These are phyloP conservation scores for Kurtzmaniella fragi DNA, from an alignment of 805 yeast genomes.

Conservation along the genomic window DNA sequence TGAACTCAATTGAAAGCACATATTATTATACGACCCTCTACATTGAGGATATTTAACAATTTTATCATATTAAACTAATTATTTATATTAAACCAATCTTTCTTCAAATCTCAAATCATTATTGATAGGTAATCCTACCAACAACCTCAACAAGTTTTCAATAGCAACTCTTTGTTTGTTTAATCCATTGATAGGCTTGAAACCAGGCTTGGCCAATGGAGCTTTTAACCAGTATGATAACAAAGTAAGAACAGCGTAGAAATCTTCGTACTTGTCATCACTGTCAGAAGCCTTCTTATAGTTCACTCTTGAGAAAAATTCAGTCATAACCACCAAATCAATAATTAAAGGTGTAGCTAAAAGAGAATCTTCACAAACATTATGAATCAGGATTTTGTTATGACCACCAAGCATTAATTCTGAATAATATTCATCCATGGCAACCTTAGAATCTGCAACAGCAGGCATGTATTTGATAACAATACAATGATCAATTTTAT, in stretches of 20 bases:
- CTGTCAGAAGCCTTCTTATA: conserved; percentile 56
- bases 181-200: conserved; percentile 84
- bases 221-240: conserved; percentile 96
- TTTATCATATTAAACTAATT: background rate
- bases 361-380: conserved; percentile 93
- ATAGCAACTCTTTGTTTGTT: conserved; percentile 92
- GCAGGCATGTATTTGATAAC: conserved; percentile 93
- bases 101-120: conserved; percentile 95
- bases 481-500: conserved; percentile 85
- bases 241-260: conserved; percentile 83
- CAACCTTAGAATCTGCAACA: conserved; percentile 94
- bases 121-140: conserved; percentile 84
- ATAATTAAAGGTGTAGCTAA: conserved; percentile 93
- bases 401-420: conserved; percentile 98
- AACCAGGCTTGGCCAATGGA: conserved; percentile 88
- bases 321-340: conserved; percentile 85
- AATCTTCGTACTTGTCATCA: conserved; percentile 48
- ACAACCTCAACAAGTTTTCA: conserved; percentile 83
- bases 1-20: too few relatives aligned
- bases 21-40: too few relatives aligned
- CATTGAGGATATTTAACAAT: too few relatives aligned
- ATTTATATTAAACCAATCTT: conserved; percentile 45
- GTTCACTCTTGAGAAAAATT: conserved; percentile 80
- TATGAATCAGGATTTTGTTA: conserved; percentile 88
- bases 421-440: conserved; percentile 97